A percentile compares a stretch with the other conserved stretches of the same genome.
These are phyloP conservation scores for Gamarada debralockiae DNA, from an alignment of 495 filamentous ascomycete species.

Conservation along the genomic window DNA sequence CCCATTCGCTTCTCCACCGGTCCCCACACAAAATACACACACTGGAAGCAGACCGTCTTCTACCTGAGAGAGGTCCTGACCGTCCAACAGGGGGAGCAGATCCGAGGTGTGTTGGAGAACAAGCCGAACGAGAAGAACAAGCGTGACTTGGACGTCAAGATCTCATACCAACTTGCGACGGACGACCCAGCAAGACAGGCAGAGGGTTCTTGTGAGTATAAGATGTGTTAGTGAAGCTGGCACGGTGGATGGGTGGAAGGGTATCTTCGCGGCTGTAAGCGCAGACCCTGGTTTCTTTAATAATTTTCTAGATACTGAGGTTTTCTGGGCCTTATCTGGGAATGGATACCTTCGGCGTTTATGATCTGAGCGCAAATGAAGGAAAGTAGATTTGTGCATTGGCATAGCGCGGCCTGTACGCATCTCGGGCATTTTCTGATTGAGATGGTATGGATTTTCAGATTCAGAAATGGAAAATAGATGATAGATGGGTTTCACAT, in stretches of 20 bases:
- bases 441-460: too few relatives aligned
- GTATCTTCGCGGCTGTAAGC: constrained; percentile 28
- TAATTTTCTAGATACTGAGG: background rate
- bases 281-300: constrained; percentile 23
- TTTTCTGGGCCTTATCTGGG: too few relatives aligned
- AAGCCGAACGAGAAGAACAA: constrained; percentile 91
- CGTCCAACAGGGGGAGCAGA: constrained; percentile 70
- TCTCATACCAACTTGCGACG: constrained; percentile 78
- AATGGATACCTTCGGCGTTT: too few relatives aligned
- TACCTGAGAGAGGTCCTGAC: constrained; percentile 82
- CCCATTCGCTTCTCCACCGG: constrained; percentile 81
- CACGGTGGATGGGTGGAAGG: constrained; percentile 2
- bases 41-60: constrained; percentile 95
- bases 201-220: constrained; percentile 73
- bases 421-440: background rate
- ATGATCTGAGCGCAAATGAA: too few relatives aligned
- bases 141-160: constrained; percentile 87
- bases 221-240: constrained; percentile 63
- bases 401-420: background rate
- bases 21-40: constrained; percentile 86
- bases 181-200: constrained; percentile 63
- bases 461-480: too few relatives aligned
- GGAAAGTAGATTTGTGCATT: background rate
- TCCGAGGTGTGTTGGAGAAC: constrained; percentile 70
- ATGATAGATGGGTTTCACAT: too few relatives aligned